These are phyloP conservation scores for Chlorella vulgaris DNA, from an alignment of 139 green algal species.

Conservation along the genomic window DNA sequence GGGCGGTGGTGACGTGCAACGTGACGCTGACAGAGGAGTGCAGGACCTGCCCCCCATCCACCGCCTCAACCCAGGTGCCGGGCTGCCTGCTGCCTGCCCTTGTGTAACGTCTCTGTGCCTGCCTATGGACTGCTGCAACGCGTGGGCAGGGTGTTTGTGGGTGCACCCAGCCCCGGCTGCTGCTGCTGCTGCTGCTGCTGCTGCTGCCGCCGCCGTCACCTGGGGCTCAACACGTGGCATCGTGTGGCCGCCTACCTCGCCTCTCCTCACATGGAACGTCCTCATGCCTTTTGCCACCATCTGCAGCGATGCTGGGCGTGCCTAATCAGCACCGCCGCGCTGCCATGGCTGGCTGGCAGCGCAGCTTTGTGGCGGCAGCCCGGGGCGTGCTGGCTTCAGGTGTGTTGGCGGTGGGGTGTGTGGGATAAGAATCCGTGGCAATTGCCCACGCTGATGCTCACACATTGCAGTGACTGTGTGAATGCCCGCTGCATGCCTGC, in stretches of 20 bases:
- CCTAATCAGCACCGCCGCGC: not conserved
- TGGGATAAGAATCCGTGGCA: too few relatives aligned
- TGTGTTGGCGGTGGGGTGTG: not conserved
- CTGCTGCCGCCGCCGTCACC: too few relatives aligned
- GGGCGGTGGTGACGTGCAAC: not conserved
- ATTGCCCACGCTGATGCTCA: too few relatives aligned
- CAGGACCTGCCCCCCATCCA: not conserved
- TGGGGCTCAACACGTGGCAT: too few relatives aligned
- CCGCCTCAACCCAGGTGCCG: not conserved
- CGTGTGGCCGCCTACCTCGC: not conserved
- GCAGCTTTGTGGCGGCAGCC: constrained; percentile 3
- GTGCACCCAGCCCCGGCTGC: too few relatives aligned
- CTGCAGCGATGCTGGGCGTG: not conserved
- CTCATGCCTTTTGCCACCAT: too few relatives aligned
- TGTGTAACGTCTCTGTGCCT: not conserved
- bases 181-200: too few relatives aligned
- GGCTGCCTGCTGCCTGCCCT: not conserved
- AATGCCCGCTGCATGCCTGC: too few relatives aligned
- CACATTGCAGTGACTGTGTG: too few relatives aligned
- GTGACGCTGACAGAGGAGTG: not conserved
- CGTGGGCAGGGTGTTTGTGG: too few relatives aligned
- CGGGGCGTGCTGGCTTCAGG: constrained; percentile 9
- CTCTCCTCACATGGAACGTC: too few relatives aligned
- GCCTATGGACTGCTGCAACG: too few relatives aligned
- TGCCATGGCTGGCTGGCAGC: constrained; percentile 3